Percentiles rank a stretch among this genome's conserved stretches.
Conservation (phyloP, 1,284 basidiomycete genomes). For the Puccinia polysora region DNA sequence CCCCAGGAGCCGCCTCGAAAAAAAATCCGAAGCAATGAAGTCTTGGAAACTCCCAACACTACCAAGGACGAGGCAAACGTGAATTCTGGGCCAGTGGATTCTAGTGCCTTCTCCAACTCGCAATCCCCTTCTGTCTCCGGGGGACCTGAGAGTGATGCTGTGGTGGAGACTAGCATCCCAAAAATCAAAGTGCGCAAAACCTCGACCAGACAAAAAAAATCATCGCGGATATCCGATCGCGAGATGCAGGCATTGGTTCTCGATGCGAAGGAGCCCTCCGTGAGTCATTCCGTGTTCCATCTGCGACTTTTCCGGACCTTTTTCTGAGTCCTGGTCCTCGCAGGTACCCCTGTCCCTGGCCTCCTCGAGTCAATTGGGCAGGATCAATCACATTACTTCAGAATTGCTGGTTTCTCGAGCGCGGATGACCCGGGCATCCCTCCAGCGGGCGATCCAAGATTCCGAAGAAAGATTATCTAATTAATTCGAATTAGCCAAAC, state of each 20-base stretch:
- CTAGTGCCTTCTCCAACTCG: not conserved
- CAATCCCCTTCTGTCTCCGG: not conserved
- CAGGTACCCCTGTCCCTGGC: not conserved
- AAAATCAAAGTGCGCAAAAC: too few relatives aligned
- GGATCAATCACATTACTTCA: not conserved
- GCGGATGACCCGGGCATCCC: not conserved
- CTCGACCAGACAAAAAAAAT: too few relatives aligned
- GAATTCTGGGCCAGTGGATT: not conserved
- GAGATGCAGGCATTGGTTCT: too few relatives aligned
- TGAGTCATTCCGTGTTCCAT: not conserved
- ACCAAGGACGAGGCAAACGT: not conserved
- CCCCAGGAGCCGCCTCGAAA: slow-evolving; percentile 1
- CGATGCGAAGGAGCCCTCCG: too few relatives aligned
- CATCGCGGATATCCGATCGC: too few relatives aligned
- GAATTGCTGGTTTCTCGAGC: slow-evolving; percentile 3
- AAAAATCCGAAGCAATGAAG: not conserved
- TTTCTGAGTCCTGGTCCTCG: not conserved
- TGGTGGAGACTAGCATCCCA: not conserved
- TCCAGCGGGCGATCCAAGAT: not conserved
- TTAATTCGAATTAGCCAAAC: too few relatives aligned
- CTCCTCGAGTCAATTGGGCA: slow-evolving; percentile 6
- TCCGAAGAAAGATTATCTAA: slow-evolving; percentile 7
- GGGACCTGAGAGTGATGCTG: not conserved
- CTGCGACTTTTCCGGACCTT: not conserved
- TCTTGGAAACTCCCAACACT: not conserved